Conservation (phyloP, 768 basidiomycete genomes). For the Wakefieldia striispora region DNA sequence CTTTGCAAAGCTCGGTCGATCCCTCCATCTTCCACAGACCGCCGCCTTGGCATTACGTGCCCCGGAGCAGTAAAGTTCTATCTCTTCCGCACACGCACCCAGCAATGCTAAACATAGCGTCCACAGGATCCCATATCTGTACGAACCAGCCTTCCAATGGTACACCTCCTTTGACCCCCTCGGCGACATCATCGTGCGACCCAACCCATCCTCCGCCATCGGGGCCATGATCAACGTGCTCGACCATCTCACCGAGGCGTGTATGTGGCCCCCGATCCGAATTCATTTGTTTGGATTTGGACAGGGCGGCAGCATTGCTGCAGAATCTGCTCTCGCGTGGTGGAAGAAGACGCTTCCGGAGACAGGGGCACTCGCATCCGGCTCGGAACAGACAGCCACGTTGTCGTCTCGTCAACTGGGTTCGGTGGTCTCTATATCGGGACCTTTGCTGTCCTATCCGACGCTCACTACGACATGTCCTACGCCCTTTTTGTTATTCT, state of each 20-base stretch:
- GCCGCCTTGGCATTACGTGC: constrained; percentile 80
- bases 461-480: constrained; percentile 50
- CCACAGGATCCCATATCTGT: constrained; percentile 70
- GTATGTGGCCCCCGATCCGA: constrained; percentile 61
- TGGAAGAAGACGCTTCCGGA: constrained; percentile 42
- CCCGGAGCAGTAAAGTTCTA: constrained; percentile 56
- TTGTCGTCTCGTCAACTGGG: constrained; percentile 44
- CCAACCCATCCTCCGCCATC: constrained; percentile 72
- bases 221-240: constrained; percentile 52
- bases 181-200: constrained; percentile 66
- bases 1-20: constrained; percentile 69
- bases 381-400: constrained; percentile 4
- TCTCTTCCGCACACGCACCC: no score
- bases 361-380: constrained; percentile 3
- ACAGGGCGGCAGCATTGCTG: constrained; percentile 80
- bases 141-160: constrained; percentile 84
- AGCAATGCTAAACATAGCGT: constrained; percentile 8
- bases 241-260: constrained; percentile 55
- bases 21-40: constrained; percentile 86
- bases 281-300: constrained; percentile 89
- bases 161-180: constrained; percentile 78
- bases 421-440: constrained; percentile 66
- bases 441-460: constrained; percentile 77
- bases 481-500: constrained; percentile 62
- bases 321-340: constrained; percentile 59